Conservation (phyloP, 352 stramenopile species). For the Pythium aquatile region DNA sequence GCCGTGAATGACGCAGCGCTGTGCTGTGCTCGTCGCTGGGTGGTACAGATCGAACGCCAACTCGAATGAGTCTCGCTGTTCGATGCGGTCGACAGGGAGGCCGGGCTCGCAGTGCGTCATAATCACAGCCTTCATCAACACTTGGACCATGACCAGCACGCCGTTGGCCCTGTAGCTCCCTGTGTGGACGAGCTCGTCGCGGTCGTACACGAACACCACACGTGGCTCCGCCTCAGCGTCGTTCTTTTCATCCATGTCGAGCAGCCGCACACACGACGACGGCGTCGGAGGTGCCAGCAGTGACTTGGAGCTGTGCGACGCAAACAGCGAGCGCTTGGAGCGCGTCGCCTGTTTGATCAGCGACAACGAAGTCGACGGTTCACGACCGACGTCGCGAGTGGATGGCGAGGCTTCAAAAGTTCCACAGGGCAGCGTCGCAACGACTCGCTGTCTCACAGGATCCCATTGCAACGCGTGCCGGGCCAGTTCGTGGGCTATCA, state of each 20-base stretch:
- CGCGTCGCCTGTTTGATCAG: slow-evolving; percentile 1
- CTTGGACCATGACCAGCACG: slow-evolving; percentile 49
- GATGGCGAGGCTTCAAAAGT: slow-evolving; percentile 15
- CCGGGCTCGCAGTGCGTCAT: slow-evolving; percentile 27
- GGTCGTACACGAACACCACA: slow-evolving; percentile 38
- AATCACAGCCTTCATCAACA: slow-evolving; percentile 54
- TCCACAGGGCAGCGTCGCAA: slow-evolving; percentile 25
- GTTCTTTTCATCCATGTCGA: slow-evolving; percentile 34
- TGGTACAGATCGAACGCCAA: slow-evolving; percentile 63
- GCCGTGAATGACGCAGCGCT: slow-evolving; percentile 33
- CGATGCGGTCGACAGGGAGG: slow-evolving; percentile 45
- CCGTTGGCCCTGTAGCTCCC: slow-evolving; percentile 60
- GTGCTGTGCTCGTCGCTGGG: slow-evolving; percentile 36
- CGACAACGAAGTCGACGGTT: neutral
- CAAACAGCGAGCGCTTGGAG: slow-evolving; percentile 31
- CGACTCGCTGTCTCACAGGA: slow-evolving; percentile 7
- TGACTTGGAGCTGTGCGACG: slow-evolving; percentile 18
- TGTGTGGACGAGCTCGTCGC: slow-evolving; percentile 54
- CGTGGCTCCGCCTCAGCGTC: slow-evolving; percentile 12
- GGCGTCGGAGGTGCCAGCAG: slow-evolving; percentile 16
- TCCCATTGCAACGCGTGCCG: slow-evolving; percentile 19
- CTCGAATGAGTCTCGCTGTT: slow-evolving; percentile 53
- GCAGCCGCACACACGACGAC: slow-evolving; percentile 43
- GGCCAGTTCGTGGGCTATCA: slow-evolving; percentile 18
- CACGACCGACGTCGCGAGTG: slow-evolving; percentile 15